Conservation (phyloP, 1,139 yeast species). For the Nematodospora anomalae region DNA sequence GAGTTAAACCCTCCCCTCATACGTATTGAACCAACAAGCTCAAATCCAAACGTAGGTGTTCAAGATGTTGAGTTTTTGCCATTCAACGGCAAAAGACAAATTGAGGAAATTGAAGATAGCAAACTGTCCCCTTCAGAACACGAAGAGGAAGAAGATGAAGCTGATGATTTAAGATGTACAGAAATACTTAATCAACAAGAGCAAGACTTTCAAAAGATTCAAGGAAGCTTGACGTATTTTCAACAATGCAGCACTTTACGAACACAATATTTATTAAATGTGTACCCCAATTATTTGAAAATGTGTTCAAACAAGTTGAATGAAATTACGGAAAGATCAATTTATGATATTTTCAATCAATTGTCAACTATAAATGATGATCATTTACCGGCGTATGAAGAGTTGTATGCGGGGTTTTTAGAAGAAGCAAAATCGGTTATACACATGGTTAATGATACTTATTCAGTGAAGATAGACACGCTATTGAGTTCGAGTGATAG, state of each 20-base stretch:
- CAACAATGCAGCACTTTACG: conserved; percentile 21
- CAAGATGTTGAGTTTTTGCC: conserved; percentile 12
- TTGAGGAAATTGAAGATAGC: conserved; percentile 1
- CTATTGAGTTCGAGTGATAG: conserved; percentile 72
- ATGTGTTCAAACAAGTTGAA: conserved; percentile 22
- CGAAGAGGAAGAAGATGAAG: conserved; percentile 6
- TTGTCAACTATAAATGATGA: conserved; percentile 36
- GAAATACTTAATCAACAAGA: conserved; percentile 13
- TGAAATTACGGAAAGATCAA: conserved; percentile 22
- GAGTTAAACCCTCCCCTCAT: conserved; percentile 6
- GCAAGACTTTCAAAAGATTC: conserved; percentile 12
- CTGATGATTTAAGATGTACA: conserved; percentile 2
- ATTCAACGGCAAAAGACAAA: conserved; percentile 4
- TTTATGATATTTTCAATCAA: conserved; percentile 24
- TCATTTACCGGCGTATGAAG: conserved; percentile 37
- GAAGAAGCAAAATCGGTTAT: conserved; percentile 40
- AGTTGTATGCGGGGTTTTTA: conserved; percentile 32
- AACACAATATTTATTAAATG: conserved; percentile 25
- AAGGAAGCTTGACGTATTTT: conserved; percentile 15
- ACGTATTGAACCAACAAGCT: conserved; percentile 6
- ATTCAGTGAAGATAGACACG: conserved; percentile 59
- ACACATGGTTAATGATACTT: conserved; percentile 42
- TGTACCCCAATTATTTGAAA: conserved; percentile 31
- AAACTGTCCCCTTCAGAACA: not conserved
- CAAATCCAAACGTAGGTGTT: conserved; percentile 4